phyloP scores from a whole-genome alignment of 192 early-diverging fungal genomes.

The Anaeromyces robustus region DNA sequence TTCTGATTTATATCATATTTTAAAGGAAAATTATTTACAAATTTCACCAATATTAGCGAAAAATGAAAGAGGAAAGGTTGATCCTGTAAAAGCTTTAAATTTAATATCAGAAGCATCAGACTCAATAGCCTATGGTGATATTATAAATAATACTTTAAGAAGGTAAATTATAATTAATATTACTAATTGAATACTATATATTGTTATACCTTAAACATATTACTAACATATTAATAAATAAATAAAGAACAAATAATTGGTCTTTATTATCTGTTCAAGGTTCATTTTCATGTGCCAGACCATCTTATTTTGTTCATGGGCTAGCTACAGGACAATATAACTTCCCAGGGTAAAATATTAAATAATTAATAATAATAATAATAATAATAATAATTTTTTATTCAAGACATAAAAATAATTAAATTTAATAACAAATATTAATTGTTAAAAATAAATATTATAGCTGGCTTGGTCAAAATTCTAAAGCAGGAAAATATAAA shows the following conservation, averaged over 20 bases:
- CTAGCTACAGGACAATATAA: constrained; percentile 8
- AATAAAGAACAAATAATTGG: constrained; percentile 68
- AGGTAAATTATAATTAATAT: constrained; percentile 21
- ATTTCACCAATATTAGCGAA: constrained; percentile 32
- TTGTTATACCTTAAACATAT: too few species aligned
- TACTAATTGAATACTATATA: too few species aligned
- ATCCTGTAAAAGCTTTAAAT: constrained; percentile 20
- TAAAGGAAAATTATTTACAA: constrained; percentile 72
- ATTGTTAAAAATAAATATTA: constrained; percentile 16
- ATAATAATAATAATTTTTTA: too few species aligned
- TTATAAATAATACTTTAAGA: constrained; percentile 58
- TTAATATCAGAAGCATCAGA: constrained; percentile 69
- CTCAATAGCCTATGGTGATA: constrained; percentile 63
- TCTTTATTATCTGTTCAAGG: constrained; percentile 77
- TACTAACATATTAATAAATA: constrained; percentile 2
- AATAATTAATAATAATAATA: too few species aligned
- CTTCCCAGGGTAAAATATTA: constrained; percentile 17
- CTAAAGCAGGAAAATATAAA: constrained; percentile 51
- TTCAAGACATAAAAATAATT: too few species aligned
- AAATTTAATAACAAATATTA: background rate
- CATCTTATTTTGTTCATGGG: constrained; percentile 69
- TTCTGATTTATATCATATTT: background rate
- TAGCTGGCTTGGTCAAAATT: constrained; percentile 84
- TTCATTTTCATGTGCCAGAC: constrained; percentile 67
- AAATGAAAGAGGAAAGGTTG: constrained; percentile 7